Conservation (phyloP, 140 eudicot genomes). For the Flaveria floridana region DNA sequence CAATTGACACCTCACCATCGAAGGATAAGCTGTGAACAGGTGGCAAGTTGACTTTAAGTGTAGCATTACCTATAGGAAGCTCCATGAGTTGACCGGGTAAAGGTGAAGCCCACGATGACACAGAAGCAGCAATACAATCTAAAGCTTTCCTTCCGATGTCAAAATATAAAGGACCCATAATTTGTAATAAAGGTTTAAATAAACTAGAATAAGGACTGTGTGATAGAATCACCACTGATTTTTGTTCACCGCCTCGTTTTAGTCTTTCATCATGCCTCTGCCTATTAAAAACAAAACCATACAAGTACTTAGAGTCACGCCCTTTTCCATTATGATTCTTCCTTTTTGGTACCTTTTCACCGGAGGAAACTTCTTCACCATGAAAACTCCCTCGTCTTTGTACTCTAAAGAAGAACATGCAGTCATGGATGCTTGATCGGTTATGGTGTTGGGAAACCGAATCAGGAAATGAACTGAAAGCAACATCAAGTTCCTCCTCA, state of each 20-base stretch:
- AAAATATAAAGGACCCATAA: slow-evolving; percentile 90
- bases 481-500: slow-evolving; percentile 87
- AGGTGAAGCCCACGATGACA: slow-evolving; percentile 85
- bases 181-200: slow-evolving; percentile 85
- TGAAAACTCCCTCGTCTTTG: slow-evolving; percentile 44
- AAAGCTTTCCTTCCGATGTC: slow-evolving; percentile 88
- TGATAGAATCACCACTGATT: slow-evolving; percentile 90
- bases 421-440: slow-evolving; percentile 91
- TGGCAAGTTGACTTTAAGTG: slow-evolving; percentile 79
- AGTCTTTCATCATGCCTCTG: slow-evolving; percentile 96
- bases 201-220: slow-evolving; percentile 77
- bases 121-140: slow-evolving; percentile 68
- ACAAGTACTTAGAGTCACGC: slow-evolving; percentile 53
- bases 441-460: slow-evolving; percentile 94
- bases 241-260: slow-evolving; percentile 95
- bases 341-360: slow-evolving; percentile 28
- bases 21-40: slow-evolving; percentile 86
- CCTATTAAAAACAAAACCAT: slow-evolving; percentile 92
- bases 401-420: slow-evolving; percentile 84
- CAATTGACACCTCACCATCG: slow-evolving; percentile 52
- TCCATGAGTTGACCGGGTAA: slow-evolving; percentile 86
- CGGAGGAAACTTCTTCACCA: slow-evolving; percentile 18
- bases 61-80: slow-evolving; percentile 87
- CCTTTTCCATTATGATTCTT: slow-evolving; percentile 22
- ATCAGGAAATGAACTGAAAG: slow-evolving; percentile 95